Conservation (phyloP, 805 yeast genomes). For the Candida ficus region DNA sequence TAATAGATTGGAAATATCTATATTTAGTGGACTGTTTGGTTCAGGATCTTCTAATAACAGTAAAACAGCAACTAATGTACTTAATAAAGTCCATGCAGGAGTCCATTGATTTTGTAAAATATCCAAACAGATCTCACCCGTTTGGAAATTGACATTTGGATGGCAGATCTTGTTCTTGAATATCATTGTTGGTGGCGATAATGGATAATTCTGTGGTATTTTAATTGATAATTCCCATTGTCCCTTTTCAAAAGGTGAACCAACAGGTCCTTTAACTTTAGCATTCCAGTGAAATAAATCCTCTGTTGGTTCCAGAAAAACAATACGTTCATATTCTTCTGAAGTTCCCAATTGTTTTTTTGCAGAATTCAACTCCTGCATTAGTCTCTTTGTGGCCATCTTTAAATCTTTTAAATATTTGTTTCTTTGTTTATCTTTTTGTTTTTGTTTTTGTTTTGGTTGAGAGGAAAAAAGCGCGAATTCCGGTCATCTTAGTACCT, state of each 20-base stretch:
- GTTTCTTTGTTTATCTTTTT: constrained; percentile 4
- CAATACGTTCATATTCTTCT: constrained; percentile 28
- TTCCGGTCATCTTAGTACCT: not conserved
- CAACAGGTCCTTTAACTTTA: constrained; percentile 44
- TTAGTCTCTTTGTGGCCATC: constrained; percentile 30
- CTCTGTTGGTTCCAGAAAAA: constrained; percentile 41
- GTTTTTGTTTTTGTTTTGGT: not conserved
- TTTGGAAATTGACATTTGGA: constrained; percentile 41
- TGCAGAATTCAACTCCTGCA: constrained; percentile 31
- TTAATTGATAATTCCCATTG: constrained; percentile 44
- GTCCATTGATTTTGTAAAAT: constrained; percentile 60
- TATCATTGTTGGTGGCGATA: constrained; percentile 49
- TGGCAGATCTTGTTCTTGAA: constrained; percentile 42
- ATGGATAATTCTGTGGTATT: constrained; percentile 49
- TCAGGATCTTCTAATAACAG: constrained; percentile 59
- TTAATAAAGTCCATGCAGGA: constrained; percentile 65
- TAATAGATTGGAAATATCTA: constrained; percentile 60
- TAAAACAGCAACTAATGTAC: constrained; percentile 52
- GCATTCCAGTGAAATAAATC: constrained; percentile 50
- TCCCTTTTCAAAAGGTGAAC: constrained; percentile 48
- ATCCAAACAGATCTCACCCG: constrained; percentile 71
- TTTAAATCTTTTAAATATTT: not conserved
- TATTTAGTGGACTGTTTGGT: constrained; percentile 65
- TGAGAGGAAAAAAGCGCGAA: too few species aligned
- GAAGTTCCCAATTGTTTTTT: constrained; percentile 24